These are phyloP conservation scores for Cercospora canescens DNA, from an alignment of 2,329 filamentous ascomycete genomes.

Conservation along the genomic window DNA sequence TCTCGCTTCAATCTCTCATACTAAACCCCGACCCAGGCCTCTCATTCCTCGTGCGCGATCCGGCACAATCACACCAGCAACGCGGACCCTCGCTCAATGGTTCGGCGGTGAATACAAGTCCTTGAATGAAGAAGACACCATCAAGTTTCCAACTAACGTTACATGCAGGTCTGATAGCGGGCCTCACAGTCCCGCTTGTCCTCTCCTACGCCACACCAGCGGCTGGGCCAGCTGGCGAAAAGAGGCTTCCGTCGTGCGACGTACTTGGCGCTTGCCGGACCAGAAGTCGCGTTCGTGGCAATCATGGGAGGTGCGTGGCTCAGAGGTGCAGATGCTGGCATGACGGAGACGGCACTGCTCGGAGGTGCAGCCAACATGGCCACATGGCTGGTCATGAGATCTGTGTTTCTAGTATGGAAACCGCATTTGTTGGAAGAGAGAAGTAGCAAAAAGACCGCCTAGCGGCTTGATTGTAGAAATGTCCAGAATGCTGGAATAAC, in stretches of 20 bases:
- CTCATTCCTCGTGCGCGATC: constrained; percentile 8
- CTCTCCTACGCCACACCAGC: constrained; percentile 1
- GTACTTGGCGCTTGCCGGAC: constrained; percentile 1
- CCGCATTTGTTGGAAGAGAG: constrained; percentile 9
- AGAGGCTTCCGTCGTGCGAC: constrained; percentile 3
- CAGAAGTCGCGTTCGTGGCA: background rate
- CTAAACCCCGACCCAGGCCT: constrained; percentile 16
- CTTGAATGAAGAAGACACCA: background rate
- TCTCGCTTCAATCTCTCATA: constrained; percentile 14
- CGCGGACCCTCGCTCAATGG: background rate
- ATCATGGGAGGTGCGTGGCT: constrained; percentile 6
- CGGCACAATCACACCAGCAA: constrained; percentile 12
- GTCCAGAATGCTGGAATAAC: background rate
- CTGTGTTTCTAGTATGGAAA: constrained; percentile 9
- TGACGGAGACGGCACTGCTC: constrained; percentile 5
- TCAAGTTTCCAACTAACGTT: background rate
- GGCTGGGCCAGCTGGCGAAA: constrained; percentile 4
- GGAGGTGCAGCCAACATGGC: constrained; percentile 4
- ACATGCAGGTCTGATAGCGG: background rate
- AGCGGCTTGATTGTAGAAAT: background rate
- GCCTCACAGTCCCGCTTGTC: constrained; percentile 1
- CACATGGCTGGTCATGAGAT: background rate
- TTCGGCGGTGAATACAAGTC: background rate
- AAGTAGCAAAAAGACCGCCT: background rate
- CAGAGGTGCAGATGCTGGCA: constrained; percentile 4